Evolutionary conservation across 768 basidiomycete species (phyloP), one percentile per base, ranked within the genome.

Genomic region (Amanita fuliginea): DNA sequence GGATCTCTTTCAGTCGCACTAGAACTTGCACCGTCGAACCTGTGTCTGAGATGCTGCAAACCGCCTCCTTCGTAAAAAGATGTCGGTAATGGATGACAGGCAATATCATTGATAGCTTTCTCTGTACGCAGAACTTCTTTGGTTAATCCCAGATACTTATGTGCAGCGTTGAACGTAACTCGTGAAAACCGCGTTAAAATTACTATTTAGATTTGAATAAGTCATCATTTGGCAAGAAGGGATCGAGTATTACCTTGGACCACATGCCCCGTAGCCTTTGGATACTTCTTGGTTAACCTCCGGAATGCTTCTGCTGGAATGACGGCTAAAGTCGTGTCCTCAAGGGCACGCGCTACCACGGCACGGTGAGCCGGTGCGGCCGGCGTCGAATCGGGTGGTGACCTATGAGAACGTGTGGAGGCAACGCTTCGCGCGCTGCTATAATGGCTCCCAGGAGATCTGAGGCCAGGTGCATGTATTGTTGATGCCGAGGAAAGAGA

Each of bases 241-340:
- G 28, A 32, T 41, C 16, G 32, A 11, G n/a, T 18, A 28, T 33
- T 59, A 82, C 92, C 91, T 77, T 94, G 90, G 0, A 96, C 91
- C 51, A 97, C 93, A 58, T 94, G 92, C 3, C 94, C 93, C 33
- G 93, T 89, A 3, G 96, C 93, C 59, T 98, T 98, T 0, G 96
- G 96, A 57, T 86, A 96, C 62, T 95, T 93, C 67, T 94, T 90
- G 2, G 95, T 97, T 35, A 99, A 69, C 44, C 93, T 75, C 49
- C 86, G 75, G 67, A 99, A 99, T 3, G 95, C 96, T 63, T 97
- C 93, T 2, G 96, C 95, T 21, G 96, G 96, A 49, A 99, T 98
- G 8, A 99, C 95, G n/a, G 95, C 96, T 16, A 99, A 70, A 1
- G 96, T 98, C 4, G 88, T 88, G 58, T 99, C 96, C 47, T 89